A percentile compares a stretch with the other conserved stretches of the same genome.
These are phyloP conservation scores for Aspergillus chevalieri DNA, from an alignment of 2,329 filamentous ascomycete genomes.

Conservation along the genomic window DNA sequence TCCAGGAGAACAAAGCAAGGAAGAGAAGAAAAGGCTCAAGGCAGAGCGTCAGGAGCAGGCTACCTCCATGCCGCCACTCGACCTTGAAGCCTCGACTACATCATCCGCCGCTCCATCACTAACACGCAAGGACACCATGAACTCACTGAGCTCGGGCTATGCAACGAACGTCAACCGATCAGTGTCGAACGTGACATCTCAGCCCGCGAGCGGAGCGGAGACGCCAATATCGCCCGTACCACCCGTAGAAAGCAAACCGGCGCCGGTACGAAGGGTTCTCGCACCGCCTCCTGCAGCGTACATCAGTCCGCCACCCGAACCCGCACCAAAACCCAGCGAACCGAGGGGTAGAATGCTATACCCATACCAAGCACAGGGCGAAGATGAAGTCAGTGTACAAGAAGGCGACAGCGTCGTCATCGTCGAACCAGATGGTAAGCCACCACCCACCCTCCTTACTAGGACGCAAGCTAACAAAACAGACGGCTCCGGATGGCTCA, in stretches of 20 bases:
- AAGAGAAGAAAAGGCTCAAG: conserved; percentile 92
- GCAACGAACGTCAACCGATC: conserved; percentile 72
- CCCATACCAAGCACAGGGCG: conserved; percentile 69
- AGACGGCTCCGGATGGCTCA: conserved; percentile 92
- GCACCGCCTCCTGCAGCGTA: conserved; percentile 84
- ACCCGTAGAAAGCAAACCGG: conserved; percentile 21
- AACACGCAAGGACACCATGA: conserved; percentile 79
- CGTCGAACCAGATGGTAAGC: conserved; percentile 80
- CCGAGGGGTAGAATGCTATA: conserved; percentile 86
- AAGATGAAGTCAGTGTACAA: conserved; percentile 72
- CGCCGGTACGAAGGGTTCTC: conserved; percentile 64
- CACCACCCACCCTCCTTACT: neutral
- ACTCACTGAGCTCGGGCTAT: conserved; percentile 81
- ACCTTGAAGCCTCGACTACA: conserved; percentile 49
- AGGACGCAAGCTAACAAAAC: too few species aligned
- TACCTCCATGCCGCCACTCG: conserved; percentile 46
- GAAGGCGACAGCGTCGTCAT: conserved; percentile 74
- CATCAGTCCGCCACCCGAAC: conserved; percentile 57
- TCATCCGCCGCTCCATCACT: conserved; percentile 48
- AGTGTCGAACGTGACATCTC: conserved; percentile 54
- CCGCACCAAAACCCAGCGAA: conserved; percentile 42
- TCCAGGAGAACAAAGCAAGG: conserved; percentile 86
- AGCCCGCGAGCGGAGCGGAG: conserved; percentile 47
- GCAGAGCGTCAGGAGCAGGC: conserved; percentile 74
- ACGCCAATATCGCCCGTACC: conserved; percentile 16